Base-by-base conservation (phyloP, 805 yeast genomes). In the Diddensiella caesifluorescens region DNA sequence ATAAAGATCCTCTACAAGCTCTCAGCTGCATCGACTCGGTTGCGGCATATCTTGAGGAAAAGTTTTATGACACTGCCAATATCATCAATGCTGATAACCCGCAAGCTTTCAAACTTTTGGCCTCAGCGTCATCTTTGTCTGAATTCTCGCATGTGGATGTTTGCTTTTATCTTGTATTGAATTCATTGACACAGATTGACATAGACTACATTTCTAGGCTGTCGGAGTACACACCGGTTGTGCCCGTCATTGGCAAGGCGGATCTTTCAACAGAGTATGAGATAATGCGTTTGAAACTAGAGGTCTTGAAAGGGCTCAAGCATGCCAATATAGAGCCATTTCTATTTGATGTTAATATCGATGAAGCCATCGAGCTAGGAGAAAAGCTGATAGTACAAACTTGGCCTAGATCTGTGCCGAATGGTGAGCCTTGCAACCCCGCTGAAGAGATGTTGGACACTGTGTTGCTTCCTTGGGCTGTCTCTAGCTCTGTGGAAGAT, bases 81-180 rank as follows among this genome's bases (percentile, higher is more conserved):
- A 35, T 45, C 30, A 30, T 55, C 20, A 55, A 55, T 29, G 38
- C 42, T 13, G n/a, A 44, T 12, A 40, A 47, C 22, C 53, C 53
- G 22, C 52, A 53, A 23, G 45, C 35, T 31, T 36, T 42, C 20
- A 42, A 36, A 29, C 32, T 53, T 19, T 36, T 50, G 33, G 42
- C 56, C 5, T 44, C 56, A 3, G 44, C 55, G 5, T 40, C 54
- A 10, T 47, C 53, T 2, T 26, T 49, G 30, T 12, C 50, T 3
- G 55, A 48, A 22, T 49, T 53, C 30, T 20, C 49, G 12, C 53
- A 51, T 28, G 55, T 45, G 7, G 57, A 53, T 32, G 56, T 47
- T 2, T 53, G 57, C 33, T 45, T 53, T 15, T 53, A 53, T 33
- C 21, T 53, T 18, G 34, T 53, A 5, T 22, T 34, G 19, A 46